Base-by-base conservation (phyloP, 1,284 basidiomycete species). In the Boletellus sp. region DNA sequence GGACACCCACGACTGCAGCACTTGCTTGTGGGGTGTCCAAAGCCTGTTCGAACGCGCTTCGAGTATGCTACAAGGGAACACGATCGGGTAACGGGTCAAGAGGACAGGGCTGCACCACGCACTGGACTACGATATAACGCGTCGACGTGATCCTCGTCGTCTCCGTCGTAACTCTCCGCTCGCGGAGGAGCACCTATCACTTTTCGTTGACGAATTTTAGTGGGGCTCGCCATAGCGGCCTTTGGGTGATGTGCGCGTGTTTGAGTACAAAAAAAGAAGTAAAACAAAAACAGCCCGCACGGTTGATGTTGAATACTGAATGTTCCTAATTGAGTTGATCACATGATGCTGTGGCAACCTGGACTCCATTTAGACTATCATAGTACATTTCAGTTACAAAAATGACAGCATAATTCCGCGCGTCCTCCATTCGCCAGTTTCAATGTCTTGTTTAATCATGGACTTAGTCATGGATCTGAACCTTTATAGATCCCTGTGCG, bases 1-100 rank as follows among this genome's bases (percentile, higher is more conserved):
- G 73, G 13, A 75, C 60, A 43, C 71, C 73, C 36, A 86, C 77
- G 21, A 84, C 73, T 20, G 75, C 68, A 45, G 72, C 66, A 63
- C 82, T 87, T 39, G 77, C 80, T 45, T 72, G 71, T 40, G 71
- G 69, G 17, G 80, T 78, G 57, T 87, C 83, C 36, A 88, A 62
- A 33, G 79, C 52, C 52, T 74, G 68, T 61, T 87, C 86, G 8
- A 80, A 64, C 23, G 70, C 69, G 54, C 80, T 83, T 47, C 81
- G 76, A 50, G 69, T 67, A 50, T 65, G 72, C 79, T 82, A 50
- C 14, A 43, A 26, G 27, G 21, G 6, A 21, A 27, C 19, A 45
- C 16, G 8, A 42, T 59, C 41, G 20, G 41, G 32, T 16, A 30
- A 49, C 26, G 42, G 10, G 33, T 43, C 43, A 44, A 39, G 30